phyloP scores from a whole-genome alignment of 495 filamentous ascomycete genomes.

The Peziza echinospora region DNA sequence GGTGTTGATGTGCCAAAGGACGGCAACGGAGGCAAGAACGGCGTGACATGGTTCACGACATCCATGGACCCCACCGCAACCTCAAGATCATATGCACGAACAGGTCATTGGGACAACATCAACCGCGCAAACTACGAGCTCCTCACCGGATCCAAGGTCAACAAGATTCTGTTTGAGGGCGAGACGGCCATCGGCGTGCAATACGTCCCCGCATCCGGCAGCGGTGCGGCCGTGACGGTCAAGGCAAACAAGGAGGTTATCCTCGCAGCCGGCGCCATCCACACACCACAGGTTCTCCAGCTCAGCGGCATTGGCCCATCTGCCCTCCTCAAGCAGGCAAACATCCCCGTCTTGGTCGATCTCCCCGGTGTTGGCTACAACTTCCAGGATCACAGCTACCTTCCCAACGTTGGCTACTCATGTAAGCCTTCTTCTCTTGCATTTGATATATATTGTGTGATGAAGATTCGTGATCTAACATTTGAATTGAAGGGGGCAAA shows the following conservation, averaged over 20 bases:
- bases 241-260: conserved; percentile 34
- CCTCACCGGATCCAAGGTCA: conserved; percentile 14
- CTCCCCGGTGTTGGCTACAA: conserved; percentile 35
- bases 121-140: conserved; percentile 20
- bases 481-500: not conserved
- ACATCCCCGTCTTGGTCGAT: conserved; percentile 27
- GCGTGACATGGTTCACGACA: conserved; percentile 27
- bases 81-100: conserved; percentile 24
- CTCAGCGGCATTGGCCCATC: conserved; percentile 32
- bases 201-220: not conserved
- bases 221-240: conserved; percentile 5
- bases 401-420: conserved; percentile 21
- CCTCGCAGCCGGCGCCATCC: conserved; percentile 34
- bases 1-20: conserved; percentile 22
- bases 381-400: conserved; percentile 32
- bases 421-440: not conserved
- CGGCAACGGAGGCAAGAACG: conserved; percentile 24
- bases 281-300: conserved; percentile 36
- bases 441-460: not conserved
- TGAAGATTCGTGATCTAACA: no score
- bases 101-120: conserved; percentile 12
- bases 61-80: conserved; percentile 24
- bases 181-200: not conserved
- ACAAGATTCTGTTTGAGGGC: conserved; percentile 12
- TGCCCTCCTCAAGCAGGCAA: conserved; percentile 22